These are phyloP conservation scores for Lomentospora prolificans DNA, from an alignment of 2,329 filamentous ascomycete species.

Conservation along the genomic window DNA sequence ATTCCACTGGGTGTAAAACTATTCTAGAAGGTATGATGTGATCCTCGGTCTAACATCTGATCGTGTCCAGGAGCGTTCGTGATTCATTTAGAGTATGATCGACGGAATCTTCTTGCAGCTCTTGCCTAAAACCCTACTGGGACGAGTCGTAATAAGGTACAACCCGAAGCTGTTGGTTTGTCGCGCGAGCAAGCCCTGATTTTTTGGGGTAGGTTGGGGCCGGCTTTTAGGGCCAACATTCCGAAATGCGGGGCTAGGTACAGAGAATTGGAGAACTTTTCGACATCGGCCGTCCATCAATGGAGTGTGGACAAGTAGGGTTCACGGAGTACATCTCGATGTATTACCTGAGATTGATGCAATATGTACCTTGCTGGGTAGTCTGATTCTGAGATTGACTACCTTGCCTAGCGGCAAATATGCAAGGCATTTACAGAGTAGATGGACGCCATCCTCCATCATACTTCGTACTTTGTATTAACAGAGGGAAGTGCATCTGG, in stretches of 20 bases:
- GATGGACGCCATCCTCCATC: too few species aligned
- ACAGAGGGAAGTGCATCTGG: too few species aligned
- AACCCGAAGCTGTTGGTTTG: neutral
- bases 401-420: too few species aligned
- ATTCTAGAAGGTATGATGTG: neutral
- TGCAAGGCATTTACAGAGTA: too few species aligned
- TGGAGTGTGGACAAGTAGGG: too few species aligned
- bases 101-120: slow-evolving; percentile 2
- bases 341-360: too few species aligned
- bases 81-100: slow-evolving; percentile 9
- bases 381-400: too few species aligned
- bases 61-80: neutral
- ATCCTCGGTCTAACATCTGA: neutral
- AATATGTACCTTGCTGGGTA: too few species aligned
- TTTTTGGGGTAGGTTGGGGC: slow-evolving; percentile 3
- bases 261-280: neutral
- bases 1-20: neutral
- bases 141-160: too few species aligned
- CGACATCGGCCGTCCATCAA: neutral
- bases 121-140: neutral
- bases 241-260: slow-evolving; percentile 5
- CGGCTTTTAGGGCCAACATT: slow-evolving; percentile 7
- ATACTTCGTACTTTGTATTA: too few species aligned
- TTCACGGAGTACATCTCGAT: too few species aligned
- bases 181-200: neutral